Percentiles rank a stretch among this genome's conserved stretches.
Conservation (phyloP, 805 yeast species). For the Ogataea glucozyma region DNA sequence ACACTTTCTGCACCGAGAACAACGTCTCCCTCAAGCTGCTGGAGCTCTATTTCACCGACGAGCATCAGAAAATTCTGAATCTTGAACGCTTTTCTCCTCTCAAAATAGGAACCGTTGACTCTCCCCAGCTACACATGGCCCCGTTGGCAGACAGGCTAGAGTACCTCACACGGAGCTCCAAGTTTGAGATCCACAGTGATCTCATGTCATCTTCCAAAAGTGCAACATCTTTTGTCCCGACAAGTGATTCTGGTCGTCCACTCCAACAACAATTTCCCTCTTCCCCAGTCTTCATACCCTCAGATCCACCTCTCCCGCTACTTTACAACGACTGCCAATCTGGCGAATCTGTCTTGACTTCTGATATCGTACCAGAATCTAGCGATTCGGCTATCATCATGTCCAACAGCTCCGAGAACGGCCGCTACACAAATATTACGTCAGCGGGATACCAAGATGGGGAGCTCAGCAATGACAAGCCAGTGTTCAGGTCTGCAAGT, state of each 20-base stretch:
- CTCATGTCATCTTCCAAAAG: constrained; percentile 13
- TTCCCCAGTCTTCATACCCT: constrained; percentile 5
- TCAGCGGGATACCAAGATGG: neutral
- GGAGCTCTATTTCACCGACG: constrained; percentile 9
- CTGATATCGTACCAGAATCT: neutral
- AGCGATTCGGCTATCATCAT: constrained; percentile 3
- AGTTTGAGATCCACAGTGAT: constrained; percentile 12
- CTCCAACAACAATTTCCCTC: constrained; percentile 11
- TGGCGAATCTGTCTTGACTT: neutral
- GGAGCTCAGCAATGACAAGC: neutral
- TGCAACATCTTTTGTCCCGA: constrained; percentile 7
- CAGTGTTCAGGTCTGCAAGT: constrained; percentile 4
- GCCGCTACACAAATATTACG: constrained; percentile 2
- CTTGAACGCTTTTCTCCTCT: neutral
- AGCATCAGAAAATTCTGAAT: neutral
- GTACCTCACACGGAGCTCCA: constrained; percentile 10
- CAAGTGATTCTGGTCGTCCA: constrained; percentile 10
- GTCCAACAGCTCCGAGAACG: constrained; percentile 4
- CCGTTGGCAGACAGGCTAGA: constrained; percentile 15
- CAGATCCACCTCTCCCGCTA: neutral
- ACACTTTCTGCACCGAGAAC: constrained; percentile 9
- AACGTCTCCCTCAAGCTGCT: constrained; percentile 10
- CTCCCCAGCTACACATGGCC: neutral
- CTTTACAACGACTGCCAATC: neutral
- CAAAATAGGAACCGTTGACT: neutral